phyloP scores from a whole-genome alignment of 2,329 filamentous ascomycete genomes.

The Biscogniauxia mediterranea region DNA sequence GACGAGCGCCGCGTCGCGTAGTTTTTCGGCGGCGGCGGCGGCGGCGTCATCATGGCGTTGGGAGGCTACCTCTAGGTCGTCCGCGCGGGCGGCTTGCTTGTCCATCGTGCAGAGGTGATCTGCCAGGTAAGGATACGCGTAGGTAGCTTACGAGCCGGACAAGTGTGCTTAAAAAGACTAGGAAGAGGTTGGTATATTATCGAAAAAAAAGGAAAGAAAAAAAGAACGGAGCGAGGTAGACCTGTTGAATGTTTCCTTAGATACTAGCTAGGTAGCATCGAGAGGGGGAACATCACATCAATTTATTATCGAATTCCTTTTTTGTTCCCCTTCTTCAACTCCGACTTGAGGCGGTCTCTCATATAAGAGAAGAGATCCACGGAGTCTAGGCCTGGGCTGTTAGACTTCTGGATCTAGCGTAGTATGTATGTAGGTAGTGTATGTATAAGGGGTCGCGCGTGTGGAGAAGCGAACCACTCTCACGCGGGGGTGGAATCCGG shows the following conservation, averaged over 20 bases:
- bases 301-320: constrained; percentile 8
- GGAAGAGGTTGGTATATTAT: too few species aligned
- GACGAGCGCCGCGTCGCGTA: constrained; percentile 20
- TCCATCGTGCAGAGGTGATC: constrained; percentile 7
- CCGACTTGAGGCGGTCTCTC: neutral
- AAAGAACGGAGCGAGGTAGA: neutral
- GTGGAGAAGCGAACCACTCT: constrained; percentile 10
- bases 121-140: too few species aligned
- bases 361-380: neutral
- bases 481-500: constrained; percentile 11
- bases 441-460: constrained; percentile 4
- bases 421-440: too few species aligned
- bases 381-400: neutral
- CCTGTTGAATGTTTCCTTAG: neutral
- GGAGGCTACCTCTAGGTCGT: constrained; percentile 6
- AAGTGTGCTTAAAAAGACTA: too few species aligned
- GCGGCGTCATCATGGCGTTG: constrained; percentile 6
- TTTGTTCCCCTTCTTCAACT: neutral
- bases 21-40: constrained; percentile 3
- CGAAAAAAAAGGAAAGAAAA: too few species aligned
- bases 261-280: neutral
- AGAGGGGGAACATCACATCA: neutral
- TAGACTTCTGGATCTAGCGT: constrained; percentile 5
- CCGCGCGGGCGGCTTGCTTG: constrained; percentile 26
- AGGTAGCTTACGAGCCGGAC: too few species aligned